Conservation (phyloP, 1,139 yeast genomes). For the Meyerozyma athensensis region DNA sequence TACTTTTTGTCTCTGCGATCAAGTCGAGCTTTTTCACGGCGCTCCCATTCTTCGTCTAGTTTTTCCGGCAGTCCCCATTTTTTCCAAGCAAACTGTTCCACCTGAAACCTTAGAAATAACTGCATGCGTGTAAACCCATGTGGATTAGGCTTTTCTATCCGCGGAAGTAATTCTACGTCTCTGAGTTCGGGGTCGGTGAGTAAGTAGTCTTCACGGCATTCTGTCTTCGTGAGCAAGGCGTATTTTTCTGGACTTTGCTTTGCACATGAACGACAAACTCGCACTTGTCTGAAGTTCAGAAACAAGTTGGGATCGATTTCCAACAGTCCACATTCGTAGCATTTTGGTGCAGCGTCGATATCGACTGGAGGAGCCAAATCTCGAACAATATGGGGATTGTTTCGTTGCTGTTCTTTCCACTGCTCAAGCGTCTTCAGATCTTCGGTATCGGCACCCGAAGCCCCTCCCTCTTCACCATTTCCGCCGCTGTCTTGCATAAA, state of each 20-base stretch:
- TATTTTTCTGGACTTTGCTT: conserved; percentile 79
- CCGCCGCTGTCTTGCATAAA: conserved; percentile 45
- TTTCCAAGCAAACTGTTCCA: conserved; percentile 85
- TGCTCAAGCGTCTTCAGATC: conserved; percentile 49
- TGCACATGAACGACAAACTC: conserved; percentile 79
- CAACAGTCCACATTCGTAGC: conserved; percentile 73
- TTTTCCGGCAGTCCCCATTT: conserved; percentile 95
- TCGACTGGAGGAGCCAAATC: conserved; percentile 71
- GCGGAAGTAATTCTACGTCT: conserved; percentile 62
- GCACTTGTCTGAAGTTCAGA: conserved; percentile 57
- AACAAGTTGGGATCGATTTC: conserved; percentile 75
- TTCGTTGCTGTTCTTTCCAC: conserved; percentile 65
- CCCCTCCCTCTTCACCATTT: conserved; percentile 18
- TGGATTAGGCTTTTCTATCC: conserved; percentile 90
- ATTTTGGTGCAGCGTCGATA: conserved; percentile 65
- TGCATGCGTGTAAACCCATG: conserved; percentile 95
- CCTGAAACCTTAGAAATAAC: conserved; percentile 80
- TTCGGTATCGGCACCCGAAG: conserved; percentile 18
- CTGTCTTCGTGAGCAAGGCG: conserved; percentile 88
- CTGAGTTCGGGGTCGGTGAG: conserved; percentile 88
- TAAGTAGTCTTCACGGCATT: conserved; percentile 87
- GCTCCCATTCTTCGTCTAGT: conserved; percentile 87
- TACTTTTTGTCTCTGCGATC: conserved; percentile 76
- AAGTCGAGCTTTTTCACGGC: conserved; percentile 68
- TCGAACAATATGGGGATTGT: conserved; percentile 34